Evolutionary conservation across 306 rosid genomes (phyloP), one percentile per base, ranked within the genome.

Genomic region (Acacia confusa): DNA sequence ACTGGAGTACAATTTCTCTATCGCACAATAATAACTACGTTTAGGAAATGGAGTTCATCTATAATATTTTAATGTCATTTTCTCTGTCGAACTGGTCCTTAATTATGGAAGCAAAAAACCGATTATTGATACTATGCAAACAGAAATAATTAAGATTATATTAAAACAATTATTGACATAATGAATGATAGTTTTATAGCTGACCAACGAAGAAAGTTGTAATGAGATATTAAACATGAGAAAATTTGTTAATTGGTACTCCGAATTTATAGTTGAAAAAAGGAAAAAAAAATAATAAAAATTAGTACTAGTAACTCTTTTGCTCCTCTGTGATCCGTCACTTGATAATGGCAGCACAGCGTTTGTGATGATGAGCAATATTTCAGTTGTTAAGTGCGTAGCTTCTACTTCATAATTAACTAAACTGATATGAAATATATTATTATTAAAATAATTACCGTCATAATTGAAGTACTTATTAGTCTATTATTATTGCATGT

Each of bases 341-440:
- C 40, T 36, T 36, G 6, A 36, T 36, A 36, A 36, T 36, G 5
- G 52, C 1, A 47, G 5, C 16, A 11, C 52, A 47, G 3, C 55
- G 55, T 50, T 50, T 50, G n/a, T 16, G 2, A 50, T 4, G 6
- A 48, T 2, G 16, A 50, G 9, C 55, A 50, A 50, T 4, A 50
- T 16, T 50, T 50, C n/a, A 17, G 55, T 50, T 12, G 34, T 28
- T 6, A 28, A 6, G 41, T 30, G 11, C 20, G 41, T 30, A 34
- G 72, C 36, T 36, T 66, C 7, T 19, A n/a, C 36, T 32, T 19
- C 45, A 64, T 19, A 25, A 14, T 14, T 58, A 58, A 53, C 38
- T 34, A 60, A 71, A 57, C 14, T 71, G 15, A 70, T 11, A 67
- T 67, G 68, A 50, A 79, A 70, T 75, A 58, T 43, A 30, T 9